Evolutionary conservation across 179 eudicot species (phyloP).

Genomic region (Actinidia arguta): DNA sequence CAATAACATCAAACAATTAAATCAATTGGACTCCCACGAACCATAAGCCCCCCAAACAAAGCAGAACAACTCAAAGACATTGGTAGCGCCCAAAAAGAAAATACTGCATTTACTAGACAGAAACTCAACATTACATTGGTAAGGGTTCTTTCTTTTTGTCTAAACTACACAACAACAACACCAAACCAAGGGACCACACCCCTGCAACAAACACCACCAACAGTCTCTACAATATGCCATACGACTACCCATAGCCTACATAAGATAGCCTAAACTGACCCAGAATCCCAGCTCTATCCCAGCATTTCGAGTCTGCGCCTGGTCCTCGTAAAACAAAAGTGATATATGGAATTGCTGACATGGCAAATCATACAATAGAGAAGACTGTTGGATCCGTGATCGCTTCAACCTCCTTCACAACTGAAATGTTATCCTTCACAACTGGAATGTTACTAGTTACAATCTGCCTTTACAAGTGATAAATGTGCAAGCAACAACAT

Average conservation of each 20-base stretch:
- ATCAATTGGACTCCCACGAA: too few species aligned
- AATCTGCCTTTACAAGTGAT: not conserved
- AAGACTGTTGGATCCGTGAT: conserved; percentile 67
- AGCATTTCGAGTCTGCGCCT: conserved; percentile 49
- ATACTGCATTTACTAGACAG: too few species aligned
- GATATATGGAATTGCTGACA: conserved; percentile 62
- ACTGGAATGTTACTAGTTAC: not conserved
- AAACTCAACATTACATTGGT: too few species aligned
- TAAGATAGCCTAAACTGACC: conserved; percentile 74
- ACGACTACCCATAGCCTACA: conserved; percentile 84
- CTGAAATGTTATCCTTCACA: conserved; percentile 72
- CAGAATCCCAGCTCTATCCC: conserved; percentile 77
- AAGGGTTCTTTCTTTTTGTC: too few species aligned
- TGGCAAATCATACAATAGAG: conserved; percentile 54
- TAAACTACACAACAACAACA: too few species aligned
- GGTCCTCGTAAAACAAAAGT: conserved; percentile 59
- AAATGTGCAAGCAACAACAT: not conserved
- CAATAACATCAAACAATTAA: too few species aligned
- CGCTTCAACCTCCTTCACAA: conserved; percentile 72
- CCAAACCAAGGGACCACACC: too few species aligned
- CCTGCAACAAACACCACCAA: too few species aligned
- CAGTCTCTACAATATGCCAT: too few species aligned
- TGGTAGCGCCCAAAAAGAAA: too few species aligned
- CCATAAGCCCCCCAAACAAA: too few species aligned
- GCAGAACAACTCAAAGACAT: too few species aligned